Evolutionary conservation across 1,284 basidiomycete species (phyloP), one percentile per base, ranked within the genome.

Genomic region (Cutaneotrichosporon cutaneum): DNA sequence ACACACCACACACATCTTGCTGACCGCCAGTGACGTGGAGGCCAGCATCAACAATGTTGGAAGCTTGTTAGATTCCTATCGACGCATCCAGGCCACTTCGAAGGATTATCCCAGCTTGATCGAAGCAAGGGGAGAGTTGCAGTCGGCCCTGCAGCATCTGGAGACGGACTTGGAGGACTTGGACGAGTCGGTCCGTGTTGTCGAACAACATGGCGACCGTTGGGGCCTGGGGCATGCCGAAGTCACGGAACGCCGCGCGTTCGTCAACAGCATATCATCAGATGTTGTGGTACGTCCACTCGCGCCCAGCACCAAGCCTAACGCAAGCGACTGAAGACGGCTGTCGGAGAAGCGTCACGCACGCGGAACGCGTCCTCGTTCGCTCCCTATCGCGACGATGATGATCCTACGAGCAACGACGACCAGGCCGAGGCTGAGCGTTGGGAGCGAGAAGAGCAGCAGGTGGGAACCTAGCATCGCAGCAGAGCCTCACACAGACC

Each of bases 151-250:
- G 10, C 83, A 85, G 1, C 81, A 87, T 0, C 80, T 95, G 33
- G 90, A 92, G 72, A 87, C 89, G 0, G 92, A 95, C 79, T 74
- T 94, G 30, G 89, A 92, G 64, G 92, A 92, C 72, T 79, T 95
- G 22, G 92, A 94, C 58, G 90, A 92, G 72, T 92, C 90, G 68
- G 91, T 95, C 30, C 87, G 85, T 85, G 90, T 90, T 5, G 91
- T 94, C 68, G 85, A 87, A 24, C 87, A 86, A 0, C 90, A 89
- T 42, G 88, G 90, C 6, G 85, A 88, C n/a, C 82, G 88, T 75
- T 94, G 94, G 77, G 90, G 90, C 2, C 82, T 95, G 44, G 85
- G 87, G 52, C 86, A 88, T 45, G 72, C 78, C 27, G 91, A 94
- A 72, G 88, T 95, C 9, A 81, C 83, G 52, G 82, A 85, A 60